Percentiles rank a stretch among this genome's conserved stretches.
Evolutionary conservation across 495 filamentous ascomycete species (phyloP).

Genomic region (Penicillium desertorum): DNA sequence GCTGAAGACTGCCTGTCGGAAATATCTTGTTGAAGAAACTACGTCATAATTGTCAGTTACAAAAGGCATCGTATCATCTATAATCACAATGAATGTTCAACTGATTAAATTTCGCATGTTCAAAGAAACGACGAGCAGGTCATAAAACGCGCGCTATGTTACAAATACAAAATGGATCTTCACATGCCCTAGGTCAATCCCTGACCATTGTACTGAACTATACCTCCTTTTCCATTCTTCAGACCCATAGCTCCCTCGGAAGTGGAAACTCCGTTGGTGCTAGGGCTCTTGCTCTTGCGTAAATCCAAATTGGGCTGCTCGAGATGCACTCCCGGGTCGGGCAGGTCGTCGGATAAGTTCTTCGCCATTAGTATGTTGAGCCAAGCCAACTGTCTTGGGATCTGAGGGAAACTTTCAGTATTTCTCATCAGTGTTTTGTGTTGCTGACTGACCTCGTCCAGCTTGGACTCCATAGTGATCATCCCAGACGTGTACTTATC

Average conservation of each 20-base stretch:
- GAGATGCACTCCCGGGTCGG: background rate
- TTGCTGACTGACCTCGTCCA: slow-evolving; percentile 1
- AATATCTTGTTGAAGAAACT: slow-evolving; percentile 45
- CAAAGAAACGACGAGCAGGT: background rate
- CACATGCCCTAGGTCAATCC: background rate
- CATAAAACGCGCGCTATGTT: background rate
- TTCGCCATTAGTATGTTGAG: background rate
- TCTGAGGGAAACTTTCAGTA: slow-evolving; percentile 1
- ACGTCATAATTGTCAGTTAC: slow-evolving; percentile 11
- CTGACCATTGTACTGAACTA: background rate
- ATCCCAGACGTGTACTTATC: background rate
- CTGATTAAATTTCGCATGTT: background rate
- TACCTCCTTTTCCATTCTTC: background rate
- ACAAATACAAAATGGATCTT: background rate
- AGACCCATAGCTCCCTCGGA: background rate
- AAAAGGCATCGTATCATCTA: background rate
- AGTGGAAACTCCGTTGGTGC: background rate
- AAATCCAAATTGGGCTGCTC: background rate
- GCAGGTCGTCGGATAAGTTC: background rate
- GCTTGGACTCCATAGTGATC: background rate
- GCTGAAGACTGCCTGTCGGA: slow-evolving; percentile 61
- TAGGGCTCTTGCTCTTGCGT: background rate
- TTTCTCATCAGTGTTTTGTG: background rate
- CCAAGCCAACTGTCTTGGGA: background rate
- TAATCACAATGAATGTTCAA: background rate